Evolutionary conservation across 73 alveolate genomes (phyloP), one percentile per base, ranked within the genome.

Genomic region (Uronychia setigera): DNA sequence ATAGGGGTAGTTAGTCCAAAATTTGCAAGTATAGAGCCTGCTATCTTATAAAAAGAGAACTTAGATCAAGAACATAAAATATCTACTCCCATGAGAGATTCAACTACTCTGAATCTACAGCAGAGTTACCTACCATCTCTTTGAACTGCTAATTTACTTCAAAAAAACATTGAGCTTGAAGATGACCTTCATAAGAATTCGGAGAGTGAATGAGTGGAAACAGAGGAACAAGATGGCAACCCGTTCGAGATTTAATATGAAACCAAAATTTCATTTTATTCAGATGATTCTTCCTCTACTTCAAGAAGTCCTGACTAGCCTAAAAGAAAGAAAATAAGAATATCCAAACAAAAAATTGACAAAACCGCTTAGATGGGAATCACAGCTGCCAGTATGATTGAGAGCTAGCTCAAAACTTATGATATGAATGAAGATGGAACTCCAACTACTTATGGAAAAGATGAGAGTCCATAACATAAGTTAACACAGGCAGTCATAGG

Each of bases 231-330:
- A 46, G 19, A 46, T 5, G 19, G 19, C 19, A 46, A 19, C 19
- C 67, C 67, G n/a, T n/a, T 46, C 67, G n/a, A 46, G 67, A 46
- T 46, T 46, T n/a, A n/a, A n/a, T n/a, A n/a, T 19, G 67, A 46
- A 46, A 46, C 67, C 5, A 46, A 46, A 19, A 19, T 46, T 5
- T 46, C 67, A 5, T 46, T 46, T 46, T 46, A 46, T 46, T 11
- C 67, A 5, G 5, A 5, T 19, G 67, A 46, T 11, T 46, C 67
- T 19, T 46, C 67, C 67, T 5, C 5, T 19, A 11, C 67, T 19
- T 46, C 67, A 11, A 5, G n/a, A 11, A 11, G 67, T 19, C 19
- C 67, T 11, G 67, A 19, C 67, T 46, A 5, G 19, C 5, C n/a
- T 5, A 46, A 46, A 19, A 46, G 19, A 46, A 46, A 19, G 67